Conservation (phyloP, 2,329 filamentous ascomycete genomes). For the Elsinoe fawcettii region DNA sequence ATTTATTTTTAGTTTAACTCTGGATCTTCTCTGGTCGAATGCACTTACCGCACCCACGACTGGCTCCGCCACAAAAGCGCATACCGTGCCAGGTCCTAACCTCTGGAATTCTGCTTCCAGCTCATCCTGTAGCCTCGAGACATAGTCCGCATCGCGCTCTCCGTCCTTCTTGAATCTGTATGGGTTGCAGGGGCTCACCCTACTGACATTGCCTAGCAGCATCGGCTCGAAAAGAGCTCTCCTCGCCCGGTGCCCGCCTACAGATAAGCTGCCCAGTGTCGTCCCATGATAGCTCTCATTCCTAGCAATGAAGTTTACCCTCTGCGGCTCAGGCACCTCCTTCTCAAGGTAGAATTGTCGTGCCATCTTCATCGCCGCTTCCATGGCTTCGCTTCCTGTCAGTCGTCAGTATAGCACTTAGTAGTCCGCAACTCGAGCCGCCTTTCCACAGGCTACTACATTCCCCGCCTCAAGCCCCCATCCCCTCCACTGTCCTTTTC, state of each 20-base stretch:
- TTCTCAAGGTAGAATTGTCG: constrained; percentile 59
- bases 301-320: constrained; percentile 57
- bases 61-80: constrained; percentile 66
- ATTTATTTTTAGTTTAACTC: background rate
- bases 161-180: constrained; percentile 49
- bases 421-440: no score
- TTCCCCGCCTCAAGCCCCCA: no score
- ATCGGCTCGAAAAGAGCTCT: constrained; percentile 55
- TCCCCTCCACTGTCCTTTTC: background rate
- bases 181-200: constrained; percentile 59
- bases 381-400: constrained; percentile 53
- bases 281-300: constrained; percentile 62
- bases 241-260: constrained; percentile 55
- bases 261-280: constrained; percentile 58
- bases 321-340: constrained; percentile 42
- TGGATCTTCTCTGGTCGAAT: background rate
- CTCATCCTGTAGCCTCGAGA: constrained; percentile 53
- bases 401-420: no score
- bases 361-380: constrained; percentile 60
- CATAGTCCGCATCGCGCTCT: constrained; percentile 54
- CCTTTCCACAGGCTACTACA: no score
- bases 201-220: constrained; percentile 45
- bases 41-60: constrained; percentile 62
- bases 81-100: constrained; percentile 58
- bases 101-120: constrained; percentile 59